A percentile compares a stretch with the other conserved stretches of the same genome.
These are phyloP conservation scores for Colletotrichum sp. DNA, from an alignment of 2,329 filamentous ascomycete species.

Conservation along the genomic window DNA sequence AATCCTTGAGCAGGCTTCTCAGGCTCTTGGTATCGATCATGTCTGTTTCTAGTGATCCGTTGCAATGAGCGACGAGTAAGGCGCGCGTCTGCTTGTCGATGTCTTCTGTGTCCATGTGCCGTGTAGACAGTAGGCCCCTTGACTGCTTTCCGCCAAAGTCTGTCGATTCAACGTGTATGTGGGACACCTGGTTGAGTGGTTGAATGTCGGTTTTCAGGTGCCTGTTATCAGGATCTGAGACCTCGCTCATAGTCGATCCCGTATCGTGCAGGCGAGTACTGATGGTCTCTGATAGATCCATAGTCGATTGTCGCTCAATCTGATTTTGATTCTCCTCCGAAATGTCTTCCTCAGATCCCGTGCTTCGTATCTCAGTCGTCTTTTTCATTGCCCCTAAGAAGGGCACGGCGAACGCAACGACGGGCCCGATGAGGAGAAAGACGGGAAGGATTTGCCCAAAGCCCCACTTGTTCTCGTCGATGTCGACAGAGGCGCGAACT, in stretches of 20 bases:
- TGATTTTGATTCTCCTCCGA: background rate
- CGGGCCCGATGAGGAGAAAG: background rate
- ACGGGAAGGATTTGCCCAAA: background rate
- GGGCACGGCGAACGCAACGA: background rate
- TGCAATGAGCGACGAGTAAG: background rate
- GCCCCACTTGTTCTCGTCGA: background rate
- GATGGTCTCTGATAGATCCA: background rate
- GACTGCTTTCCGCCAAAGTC: background rate
- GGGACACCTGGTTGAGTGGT: background rate
- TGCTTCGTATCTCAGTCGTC: fast-evolving
- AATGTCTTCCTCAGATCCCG: fast-evolving
- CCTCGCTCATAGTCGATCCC: background rate
- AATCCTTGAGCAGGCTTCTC: background rate
- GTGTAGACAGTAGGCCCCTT: fast-evolving
- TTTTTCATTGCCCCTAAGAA: background rate
- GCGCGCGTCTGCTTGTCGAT: background rate
- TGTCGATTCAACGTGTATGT: background rate
- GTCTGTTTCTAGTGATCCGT: background rate
- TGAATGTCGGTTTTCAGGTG: background rate
- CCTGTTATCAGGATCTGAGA: background rate
- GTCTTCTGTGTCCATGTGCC: background rate
- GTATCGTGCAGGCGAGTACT: background rate
- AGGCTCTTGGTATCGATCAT: background rate
- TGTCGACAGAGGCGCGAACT: background rate
- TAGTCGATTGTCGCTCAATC: background rate